Evolutionary conservation across 2,329 filamentous ascomycete species (phyloP).

Genomic region (Trichoderma arundinaceum): DNA sequence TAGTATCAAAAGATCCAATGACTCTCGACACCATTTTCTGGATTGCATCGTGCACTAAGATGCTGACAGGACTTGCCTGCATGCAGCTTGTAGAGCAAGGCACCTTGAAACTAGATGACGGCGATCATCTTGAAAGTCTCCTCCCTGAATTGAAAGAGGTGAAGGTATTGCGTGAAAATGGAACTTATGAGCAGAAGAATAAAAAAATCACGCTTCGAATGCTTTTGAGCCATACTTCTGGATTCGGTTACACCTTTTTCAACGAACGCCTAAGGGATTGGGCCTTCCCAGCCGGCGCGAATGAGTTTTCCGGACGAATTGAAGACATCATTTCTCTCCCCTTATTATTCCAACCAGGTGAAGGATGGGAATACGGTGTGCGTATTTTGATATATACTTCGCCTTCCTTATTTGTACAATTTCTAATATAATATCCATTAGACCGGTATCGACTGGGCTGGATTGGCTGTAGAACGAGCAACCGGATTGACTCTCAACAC

Average conservation of each 20-base stretch:
- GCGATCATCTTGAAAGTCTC: slow-evolving; percentile 4
- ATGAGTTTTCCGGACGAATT: slow-evolving; percentile 14
- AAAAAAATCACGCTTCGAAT: slow-evolving; percentile 19
- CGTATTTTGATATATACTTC: not conserved
- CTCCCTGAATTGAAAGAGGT: slow-evolving; percentile 1
- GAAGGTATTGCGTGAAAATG: slow-evolving; percentile 18
- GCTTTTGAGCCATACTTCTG: slow-evolving; percentile 20
- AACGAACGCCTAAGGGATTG: slow-evolving; percentile 14
- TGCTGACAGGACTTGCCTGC: slow-evolving; percentile 20
- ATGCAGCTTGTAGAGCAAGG: slow-evolving; percentile 27
- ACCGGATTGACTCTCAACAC: not conserved
- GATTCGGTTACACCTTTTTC: slow-evolving; percentile 16
- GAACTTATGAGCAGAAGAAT: not conserved
- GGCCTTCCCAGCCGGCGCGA: not conserved
- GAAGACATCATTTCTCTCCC: slow-evolving; percentile 5
- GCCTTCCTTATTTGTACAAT: not conserved
- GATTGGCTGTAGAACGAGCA: slow-evolving; percentile 8
- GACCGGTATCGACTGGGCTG: slow-evolving; percentile 16
- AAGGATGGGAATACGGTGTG: slow-evolving; percentile 20
- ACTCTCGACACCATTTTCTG: slow-evolving; percentile 8
- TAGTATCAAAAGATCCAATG: slow-evolving; percentile 15
- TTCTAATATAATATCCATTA: not conserved
- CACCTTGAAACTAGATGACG: slow-evolving; percentile 6
- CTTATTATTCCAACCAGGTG: slow-evolving; percentile 18
- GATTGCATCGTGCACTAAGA: slow-evolving; percentile 23